These are phyloP conservation scores for Pseudogymnoascus destructans DNA, from an alignment of 2,329 filamentous ascomycete genomes.

Conservation along the genomic window DNA sequence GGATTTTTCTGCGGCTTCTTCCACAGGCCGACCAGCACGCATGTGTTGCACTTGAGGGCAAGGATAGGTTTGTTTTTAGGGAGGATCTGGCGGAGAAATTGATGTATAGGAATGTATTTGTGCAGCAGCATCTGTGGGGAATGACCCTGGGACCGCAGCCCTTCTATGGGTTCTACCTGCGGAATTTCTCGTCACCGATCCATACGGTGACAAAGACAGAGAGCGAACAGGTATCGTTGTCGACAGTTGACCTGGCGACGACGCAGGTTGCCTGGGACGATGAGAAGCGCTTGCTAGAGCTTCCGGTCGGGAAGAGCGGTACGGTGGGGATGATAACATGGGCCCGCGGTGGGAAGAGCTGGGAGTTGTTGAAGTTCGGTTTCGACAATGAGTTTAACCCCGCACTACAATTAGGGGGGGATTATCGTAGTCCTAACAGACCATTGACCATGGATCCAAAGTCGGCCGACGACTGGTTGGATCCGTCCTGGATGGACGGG, in stretches of 20 bases:
- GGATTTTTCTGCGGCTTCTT: constrained; percentile 12
- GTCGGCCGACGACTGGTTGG: neutral
- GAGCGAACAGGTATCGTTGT: neutral
- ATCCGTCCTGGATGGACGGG: constrained; percentile 5
- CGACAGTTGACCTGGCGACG: neutral
- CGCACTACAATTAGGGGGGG: neutral
- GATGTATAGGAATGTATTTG: neutral
- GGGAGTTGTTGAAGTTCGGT: constrained; percentile 11
- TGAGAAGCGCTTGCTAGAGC: constrained; percentile 11
- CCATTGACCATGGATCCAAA: neutral
- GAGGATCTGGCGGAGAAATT: neutral
- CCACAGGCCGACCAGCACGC: constrained; percentile 9
- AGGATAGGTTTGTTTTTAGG: neutral
- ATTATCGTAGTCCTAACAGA: neutral
- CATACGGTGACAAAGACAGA: neutral
- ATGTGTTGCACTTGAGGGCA: neutral
- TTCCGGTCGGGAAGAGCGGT: constrained; percentile 11
- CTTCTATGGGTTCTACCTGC: neutral
- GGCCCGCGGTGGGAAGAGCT: neutral
- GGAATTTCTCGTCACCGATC: neutral
- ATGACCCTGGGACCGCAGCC: neutral
- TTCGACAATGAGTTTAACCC: constrained; percentile 14
- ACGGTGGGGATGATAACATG: constrained; percentile 11
- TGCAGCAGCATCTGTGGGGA: neutral
- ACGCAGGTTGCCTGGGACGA: constrained; percentile 1